A percentile compares a stretch with the other conserved stretches of the same genome.
Evolutionary conservation across 441 rosid genomes (phyloP).

Genomic region (Euphorbia schlechtendalii): DNA sequence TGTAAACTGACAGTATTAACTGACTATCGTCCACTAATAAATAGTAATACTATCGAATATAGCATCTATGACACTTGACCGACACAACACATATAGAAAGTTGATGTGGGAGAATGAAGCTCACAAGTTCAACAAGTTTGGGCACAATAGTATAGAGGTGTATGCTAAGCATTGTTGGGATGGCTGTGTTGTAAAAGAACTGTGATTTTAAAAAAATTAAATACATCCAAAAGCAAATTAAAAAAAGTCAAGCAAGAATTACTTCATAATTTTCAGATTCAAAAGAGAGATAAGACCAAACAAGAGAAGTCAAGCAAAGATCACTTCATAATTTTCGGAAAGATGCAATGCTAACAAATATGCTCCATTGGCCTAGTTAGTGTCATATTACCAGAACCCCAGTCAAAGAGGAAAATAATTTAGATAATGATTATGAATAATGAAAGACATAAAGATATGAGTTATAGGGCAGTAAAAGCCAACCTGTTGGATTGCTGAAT

Average conservation of each 20-base stretch:
- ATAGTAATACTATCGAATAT: too few species aligned
- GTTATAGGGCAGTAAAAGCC: background rate
- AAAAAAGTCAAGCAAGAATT: background rate
- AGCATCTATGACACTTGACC: too few species aligned
- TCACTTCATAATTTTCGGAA: background rate
- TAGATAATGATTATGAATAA: background rate
- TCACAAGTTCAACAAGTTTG: background rate
- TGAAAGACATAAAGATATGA: background rate
- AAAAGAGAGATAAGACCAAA: too few species aligned
- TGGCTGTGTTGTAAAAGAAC: background rate
- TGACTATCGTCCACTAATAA: too few species aligned
- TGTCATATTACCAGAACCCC: background rate
- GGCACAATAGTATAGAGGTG: background rate
- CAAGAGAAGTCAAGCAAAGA: background rate
- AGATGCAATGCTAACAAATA: background rate
- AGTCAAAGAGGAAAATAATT: background rate
- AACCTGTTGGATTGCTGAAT: conserved; percentile 68
- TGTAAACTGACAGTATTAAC: too few species aligned
- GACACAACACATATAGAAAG: background rate
- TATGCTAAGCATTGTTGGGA: background rate
- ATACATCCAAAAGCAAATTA: background rate
- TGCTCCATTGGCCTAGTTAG: background rate
- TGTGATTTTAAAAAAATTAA: too few species aligned
- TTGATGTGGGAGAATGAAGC: background rate
- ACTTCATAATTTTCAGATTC: background rate